Evolutionary conservation across 129 eudicot genomes (phyloP).

Genomic region (Helichrysum umbraculigerum): DNA sequence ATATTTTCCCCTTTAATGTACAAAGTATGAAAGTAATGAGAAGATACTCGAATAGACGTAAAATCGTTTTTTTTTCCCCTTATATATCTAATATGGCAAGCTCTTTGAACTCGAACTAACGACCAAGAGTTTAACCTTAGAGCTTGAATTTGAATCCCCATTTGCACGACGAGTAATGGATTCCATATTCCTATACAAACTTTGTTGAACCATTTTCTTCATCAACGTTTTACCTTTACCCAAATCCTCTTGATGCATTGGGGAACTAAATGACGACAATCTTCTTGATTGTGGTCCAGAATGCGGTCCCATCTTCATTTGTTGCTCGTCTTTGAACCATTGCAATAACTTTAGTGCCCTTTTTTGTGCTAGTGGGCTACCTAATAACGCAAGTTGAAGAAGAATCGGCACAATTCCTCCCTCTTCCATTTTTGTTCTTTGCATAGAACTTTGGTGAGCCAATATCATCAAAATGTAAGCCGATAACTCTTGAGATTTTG

Average conservation of each 20-base stretch:
- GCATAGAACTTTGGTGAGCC: constrained; percentile 80
- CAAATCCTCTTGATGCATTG: constrained; percentile 39
- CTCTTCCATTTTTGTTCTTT: constrained; percentile 70
- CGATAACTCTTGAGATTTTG: constrained; percentile 71
- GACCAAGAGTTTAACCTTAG: constrained; percentile 70
- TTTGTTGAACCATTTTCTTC: constrained; percentile 85
- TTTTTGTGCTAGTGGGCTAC: constrained; percentile 76
- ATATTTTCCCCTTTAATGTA: constrained; percentile 24
- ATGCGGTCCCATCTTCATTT: constrained; percentile 69
- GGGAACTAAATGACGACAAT: constrained; percentile 45
- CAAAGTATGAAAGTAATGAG: constrained; percentile 29
- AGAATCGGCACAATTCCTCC: constrained; percentile 91
- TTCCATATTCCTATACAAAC: constrained; percentile 88
- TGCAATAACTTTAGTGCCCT: constrained; percentile 75
- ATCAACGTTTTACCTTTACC: constrained; percentile 71
- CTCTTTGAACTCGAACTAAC: constrained; percentile 96
- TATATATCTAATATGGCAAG: constrained; percentile 62
- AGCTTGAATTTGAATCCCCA: constrained; percentile 41
- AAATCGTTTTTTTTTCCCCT: not conserved
- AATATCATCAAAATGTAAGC: constrained; percentile 82
- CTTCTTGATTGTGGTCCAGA: constrained; percentile 84
- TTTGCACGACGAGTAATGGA: constrained; percentile 79
- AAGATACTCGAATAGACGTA: constrained; percentile 21
- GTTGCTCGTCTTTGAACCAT: constrained; percentile 92
- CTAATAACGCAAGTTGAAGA: constrained; percentile 73